Conservation (phyloP, 768 basidiomycete genomes). For the Suillus brevipes region DNA sequence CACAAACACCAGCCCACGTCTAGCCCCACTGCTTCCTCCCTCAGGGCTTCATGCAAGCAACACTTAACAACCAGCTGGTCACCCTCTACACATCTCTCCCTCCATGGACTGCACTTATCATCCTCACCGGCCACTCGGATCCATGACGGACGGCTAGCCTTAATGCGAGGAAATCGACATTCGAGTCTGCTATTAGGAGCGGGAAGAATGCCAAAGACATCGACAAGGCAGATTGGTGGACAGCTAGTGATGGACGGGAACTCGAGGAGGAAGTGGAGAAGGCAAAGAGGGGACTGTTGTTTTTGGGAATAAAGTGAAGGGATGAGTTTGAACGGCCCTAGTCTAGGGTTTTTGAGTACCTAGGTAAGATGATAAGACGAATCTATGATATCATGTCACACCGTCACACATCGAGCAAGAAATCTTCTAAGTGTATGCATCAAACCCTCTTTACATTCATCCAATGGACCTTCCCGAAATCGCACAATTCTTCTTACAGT, state of each 20-base stretch:
- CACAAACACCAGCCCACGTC: slow-evolving; percentile 37
- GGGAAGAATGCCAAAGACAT: slow-evolving; percentile 60
- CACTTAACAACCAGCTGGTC: slow-evolving; percentile 62
- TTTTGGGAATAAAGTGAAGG: slow-evolving; percentile 58
- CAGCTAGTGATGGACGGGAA: slow-evolving; percentile 68
- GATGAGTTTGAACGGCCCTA: neutral
- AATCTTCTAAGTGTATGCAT: too few species aligned
- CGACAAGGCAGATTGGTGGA: slow-evolving; percentile 66
- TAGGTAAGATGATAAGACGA: too few species aligned
- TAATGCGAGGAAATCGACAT: slow-evolving; percentile 66
- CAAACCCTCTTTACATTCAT: too few species aligned
- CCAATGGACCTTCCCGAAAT: too few species aligned
- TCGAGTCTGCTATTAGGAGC: slow-evolving; percentile 63
- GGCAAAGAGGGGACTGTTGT: slow-evolving; percentile 81
- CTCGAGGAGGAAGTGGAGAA: slow-evolving; percentile 79
- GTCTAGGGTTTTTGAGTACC: too few species aligned
- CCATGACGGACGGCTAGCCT: slow-evolving; percentile 78
- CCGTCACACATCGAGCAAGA: too few species aligned
- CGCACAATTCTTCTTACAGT: too few species aligned
- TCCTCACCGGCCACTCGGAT: slow-evolving; percentile 89
- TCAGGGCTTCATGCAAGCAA: slow-evolving; percentile 44
- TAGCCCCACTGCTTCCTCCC: slow-evolving; percentile 54
- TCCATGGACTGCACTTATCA: slow-evolving; percentile 73
- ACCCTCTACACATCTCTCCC: slow-evolving; percentile 71
- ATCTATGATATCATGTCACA: too few species aligned